Percentiles rank a stretch among this genome's conserved stretches.
Conservation (phyloP, 2,329 filamentous ascomycete species). For the Chrysosporium queenslandicum region DNA sequence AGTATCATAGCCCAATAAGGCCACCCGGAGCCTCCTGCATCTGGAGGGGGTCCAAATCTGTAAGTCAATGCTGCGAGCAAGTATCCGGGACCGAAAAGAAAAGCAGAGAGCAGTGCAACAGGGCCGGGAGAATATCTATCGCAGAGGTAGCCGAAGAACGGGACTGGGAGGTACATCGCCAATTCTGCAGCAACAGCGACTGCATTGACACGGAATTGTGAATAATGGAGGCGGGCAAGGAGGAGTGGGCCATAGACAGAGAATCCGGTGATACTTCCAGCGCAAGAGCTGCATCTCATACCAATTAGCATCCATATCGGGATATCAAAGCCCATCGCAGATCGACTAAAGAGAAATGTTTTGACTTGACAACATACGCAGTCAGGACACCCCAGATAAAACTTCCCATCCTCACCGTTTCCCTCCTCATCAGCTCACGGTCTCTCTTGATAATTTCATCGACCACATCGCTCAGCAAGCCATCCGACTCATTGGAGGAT, state of each 20-base stretch:
- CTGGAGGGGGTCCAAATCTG: slow-evolving; percentile 45
- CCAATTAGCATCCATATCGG: neutral
- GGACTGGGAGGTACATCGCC: slow-evolving; percentile 84
- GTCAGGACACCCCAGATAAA: slow-evolving; percentile 53
- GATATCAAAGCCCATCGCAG: no score
- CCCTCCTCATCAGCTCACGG: slow-evolving; percentile 44
- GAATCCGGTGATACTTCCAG: slow-evolving; percentile 85
- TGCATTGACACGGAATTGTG: slow-evolving; percentile 83
- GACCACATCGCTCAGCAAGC: slow-evolving; percentile 51
- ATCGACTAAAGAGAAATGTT: no score
- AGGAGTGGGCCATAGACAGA: slow-evolving; percentile 89
- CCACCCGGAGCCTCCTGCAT: slow-evolving; percentile 45
- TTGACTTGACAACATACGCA: slow-evolving; percentile 35
- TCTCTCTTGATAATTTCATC: slow-evolving; percentile 51
- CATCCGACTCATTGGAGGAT: slow-evolving; percentile 19
- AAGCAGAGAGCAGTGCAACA: slow-evolving; percentile 60
- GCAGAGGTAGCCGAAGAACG: slow-evolving; percentile 79
- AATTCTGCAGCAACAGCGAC: slow-evolving; percentile 80
- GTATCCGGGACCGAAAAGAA: slow-evolving; percentile 73
- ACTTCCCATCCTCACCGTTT: slow-evolving; percentile 45
- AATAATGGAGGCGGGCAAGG: slow-evolving; percentile 75
- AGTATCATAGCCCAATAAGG: slow-evolving; percentile 75
- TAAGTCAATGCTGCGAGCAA: slow-evolving; percentile 73
- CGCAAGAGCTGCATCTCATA: slow-evolving; percentile 51
- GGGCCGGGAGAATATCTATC: slow-evolving; percentile 75